A percentile compares a stretch with the other conserved stretches of the same genome.
phyloP scores from a whole-genome alignment of 2,329 filamentous ascomycete species.

The Blastomyces gilchristii region DNA sequence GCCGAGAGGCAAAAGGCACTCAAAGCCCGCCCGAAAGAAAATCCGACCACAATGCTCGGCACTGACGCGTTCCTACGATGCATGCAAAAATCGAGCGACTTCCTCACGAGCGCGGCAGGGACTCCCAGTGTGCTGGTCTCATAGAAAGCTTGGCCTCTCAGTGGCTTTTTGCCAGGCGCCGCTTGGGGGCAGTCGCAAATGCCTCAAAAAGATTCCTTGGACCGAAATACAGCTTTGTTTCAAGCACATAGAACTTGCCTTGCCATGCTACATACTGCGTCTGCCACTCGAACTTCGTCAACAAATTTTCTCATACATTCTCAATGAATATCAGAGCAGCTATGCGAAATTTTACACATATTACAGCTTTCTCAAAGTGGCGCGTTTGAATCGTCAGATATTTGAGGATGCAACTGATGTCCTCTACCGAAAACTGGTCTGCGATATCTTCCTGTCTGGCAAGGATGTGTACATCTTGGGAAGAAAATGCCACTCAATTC shows the following conservation, averaged over 20 bases:
- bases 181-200: constrained; percentile 11
- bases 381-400: constrained; percentile 11
- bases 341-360: constrained; percentile 8
- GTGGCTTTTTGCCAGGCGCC: constrained; percentile 11
- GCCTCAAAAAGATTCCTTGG: constrained; percentile 14
- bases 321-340: constrained; percentile 9
- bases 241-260: constrained; percentile 9
- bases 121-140: constrained; percentile 8
- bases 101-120: background rate
- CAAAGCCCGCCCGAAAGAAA: constrained; percentile 9
- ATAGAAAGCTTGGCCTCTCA: constrained; percentile 7
- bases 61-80: constrained; percentile 9
- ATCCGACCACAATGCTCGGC: constrained; percentile 4
- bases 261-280: constrained; percentile 12
- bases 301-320: constrained; percentile 12
- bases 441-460: constrained; percentile 2
- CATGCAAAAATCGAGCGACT: constrained; percentile 12
- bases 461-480: constrained; percentile 6
- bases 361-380: constrained; percentile 6
- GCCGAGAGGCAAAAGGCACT: background rate
- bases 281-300: constrained; percentile 12
- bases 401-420: constrained; percentile 11
- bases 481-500: constrained; percentile 10
- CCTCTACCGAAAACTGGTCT: constrained; percentile 10
- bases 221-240: constrained; percentile 13